Percentiles rank a stretch among this genome's conserved stretches.
Conservation (phyloP, 1,284 basidiomycete genomes). For the Pterula multifida region DNA sequence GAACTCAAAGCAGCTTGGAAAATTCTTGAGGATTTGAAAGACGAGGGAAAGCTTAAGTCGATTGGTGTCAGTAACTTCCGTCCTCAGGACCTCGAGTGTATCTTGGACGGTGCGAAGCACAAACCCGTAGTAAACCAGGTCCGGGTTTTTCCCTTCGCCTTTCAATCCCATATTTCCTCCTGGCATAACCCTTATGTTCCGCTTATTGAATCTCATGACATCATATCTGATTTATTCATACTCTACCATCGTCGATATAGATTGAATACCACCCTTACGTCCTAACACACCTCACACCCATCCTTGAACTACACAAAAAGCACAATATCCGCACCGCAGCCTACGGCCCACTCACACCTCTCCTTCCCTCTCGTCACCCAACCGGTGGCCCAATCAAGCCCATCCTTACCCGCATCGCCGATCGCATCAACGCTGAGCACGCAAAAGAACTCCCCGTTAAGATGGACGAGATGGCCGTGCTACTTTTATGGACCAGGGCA, state of each 20-base stretch:
- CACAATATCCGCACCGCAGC: constrained; percentile 12
- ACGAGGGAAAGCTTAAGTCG: constrained; percentile 25
- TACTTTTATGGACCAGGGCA: constrained; percentile 21
- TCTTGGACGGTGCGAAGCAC: constrained; percentile 29
- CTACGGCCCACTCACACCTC: constrained; percentile 12
- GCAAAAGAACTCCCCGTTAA: constrained; percentile 3
- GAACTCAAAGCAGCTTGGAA: constrained; percentile 21
- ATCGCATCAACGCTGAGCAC: constrained; percentile 14
- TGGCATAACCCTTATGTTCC: not conserved
- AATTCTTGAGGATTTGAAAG: constrained; percentile 22
- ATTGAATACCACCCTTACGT: constrained; percentile 14
- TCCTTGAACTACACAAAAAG: constrained; percentile 10
- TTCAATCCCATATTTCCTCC: not conserved
- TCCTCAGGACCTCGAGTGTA: constrained; percentile 34
- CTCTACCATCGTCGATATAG: too few relatives aligned
- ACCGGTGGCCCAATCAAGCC: constrained; percentile 14
- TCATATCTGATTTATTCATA: too few relatives aligned
- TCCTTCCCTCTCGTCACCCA: constrained; percentile 9
- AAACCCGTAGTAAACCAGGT: constrained; percentile 46
- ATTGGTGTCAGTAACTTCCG: constrained; percentile 54
- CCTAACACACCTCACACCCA: constrained; percentile 10
- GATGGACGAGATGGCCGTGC: constrained; percentile 21
- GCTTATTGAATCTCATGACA: too few relatives aligned
- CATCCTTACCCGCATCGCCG: constrained; percentile 19
- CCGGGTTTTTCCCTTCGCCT: constrained; percentile 3